phyloP scores from a whole-genome alignment of 306 rosid species.

The Lathyrus tuberosus region DNA sequence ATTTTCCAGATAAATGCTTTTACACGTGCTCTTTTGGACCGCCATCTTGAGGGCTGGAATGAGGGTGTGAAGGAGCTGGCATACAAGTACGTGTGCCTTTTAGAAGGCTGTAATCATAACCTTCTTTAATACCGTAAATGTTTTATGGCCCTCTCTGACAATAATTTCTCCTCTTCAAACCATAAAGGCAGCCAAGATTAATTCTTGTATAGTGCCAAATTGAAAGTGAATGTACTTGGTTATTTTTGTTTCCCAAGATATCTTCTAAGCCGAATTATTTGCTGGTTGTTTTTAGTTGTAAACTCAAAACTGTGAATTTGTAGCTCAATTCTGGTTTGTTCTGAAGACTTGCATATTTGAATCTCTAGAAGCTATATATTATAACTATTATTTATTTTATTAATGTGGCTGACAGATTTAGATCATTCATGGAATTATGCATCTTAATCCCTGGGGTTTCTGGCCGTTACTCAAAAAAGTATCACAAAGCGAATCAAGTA shows the following conservation, averaged over 20 bases:
- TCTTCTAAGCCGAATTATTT: slow-evolving; percentile 3
- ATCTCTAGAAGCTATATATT: slow-evolving; percentile 16
- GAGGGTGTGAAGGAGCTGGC: slow-evolving; percentile 82
- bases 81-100: slow-evolving; percentile 63
- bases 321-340: slow-evolving; percentile 14
- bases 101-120: slow-evolving; percentile 25
- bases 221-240: slow-evolving; percentile 22
- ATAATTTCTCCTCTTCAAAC: background rate
- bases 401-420: slow-evolving; percentile 64
- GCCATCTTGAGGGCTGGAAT: slow-evolving; percentile 84
- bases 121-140: slow-evolving; percentile 21
- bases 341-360: slow-evolving; percentile 19
- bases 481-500: slow-evolving; percentile 54
- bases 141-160: slow-evolving; percentile 9
- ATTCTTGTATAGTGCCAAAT: slow-evolving; percentile 9
- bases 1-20: slow-evolving; percentile 76
- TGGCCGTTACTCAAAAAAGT: slow-evolving; percentile 60
- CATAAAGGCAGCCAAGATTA: slow-evolving; percentile 14
- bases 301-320: slow-evolving; percentile 8
- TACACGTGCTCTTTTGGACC: slow-evolving; percentile 83
- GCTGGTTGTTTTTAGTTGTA: slow-evolving; percentile 22
- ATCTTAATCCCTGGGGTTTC: slow-evolving; percentile 80
- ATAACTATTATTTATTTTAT: slow-evolving; percentile 27
- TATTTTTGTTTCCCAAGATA: slow-evolving; percentile 20
- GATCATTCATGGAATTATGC: slow-evolving; percentile 94